A percentile compares a stretch with the other conserved stretches of the same genome.
Evolutionary conservation across 139 green algal genomes (phyloP).

Genomic region (Chlamydomonas asymmetrica): DNA sequence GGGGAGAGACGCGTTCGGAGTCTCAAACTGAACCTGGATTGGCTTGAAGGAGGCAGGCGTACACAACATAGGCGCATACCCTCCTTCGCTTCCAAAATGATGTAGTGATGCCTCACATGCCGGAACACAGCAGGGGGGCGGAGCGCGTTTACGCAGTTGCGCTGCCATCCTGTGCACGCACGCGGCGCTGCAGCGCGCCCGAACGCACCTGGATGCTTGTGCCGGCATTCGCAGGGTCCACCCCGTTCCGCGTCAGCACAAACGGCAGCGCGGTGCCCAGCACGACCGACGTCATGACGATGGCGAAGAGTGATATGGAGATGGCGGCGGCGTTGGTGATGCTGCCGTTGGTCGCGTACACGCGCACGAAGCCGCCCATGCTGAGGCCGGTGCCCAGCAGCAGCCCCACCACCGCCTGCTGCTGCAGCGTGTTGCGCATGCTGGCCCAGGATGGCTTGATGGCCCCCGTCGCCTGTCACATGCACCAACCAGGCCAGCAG

Average conservation of each 20-base stretch:
- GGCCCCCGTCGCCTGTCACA: conserved; percentile 65
- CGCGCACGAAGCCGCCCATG: conserved; percentile 72
- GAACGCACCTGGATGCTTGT: conserved; percentile 80
- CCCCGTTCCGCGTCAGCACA: conserved; percentile 57
- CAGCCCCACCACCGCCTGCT: conserved; percentile 75
- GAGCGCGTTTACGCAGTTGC: no score
- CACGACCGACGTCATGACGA: conserved; percentile 79
- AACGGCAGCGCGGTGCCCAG: conserved; percentile 85
- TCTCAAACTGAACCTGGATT: no score
- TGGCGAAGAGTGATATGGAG: conserved; percentile 75
- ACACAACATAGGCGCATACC: no score
- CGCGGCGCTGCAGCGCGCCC: background rate
- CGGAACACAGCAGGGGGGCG: no score
- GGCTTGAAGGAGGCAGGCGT: no score
- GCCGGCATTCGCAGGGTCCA: conserved; percentile 88
- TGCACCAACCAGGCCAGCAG: no score
- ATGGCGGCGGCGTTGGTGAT: conserved; percentile 73
- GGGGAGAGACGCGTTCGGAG: no score
- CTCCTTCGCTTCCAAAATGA: no score
- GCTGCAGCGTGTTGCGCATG: conserved; percentile 53
- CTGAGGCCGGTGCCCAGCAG: conserved; percentile 73
- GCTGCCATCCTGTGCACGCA: background rate
- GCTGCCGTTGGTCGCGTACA: conserved; percentile 79
- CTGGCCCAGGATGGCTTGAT: conserved; percentile 47
- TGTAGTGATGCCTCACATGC: no score